These are phyloP conservation scores for Scedosporium minutisporum DNA, from an alignment of 2,329 filamentous ascomycete species.

Conservation along the genomic window DNA sequence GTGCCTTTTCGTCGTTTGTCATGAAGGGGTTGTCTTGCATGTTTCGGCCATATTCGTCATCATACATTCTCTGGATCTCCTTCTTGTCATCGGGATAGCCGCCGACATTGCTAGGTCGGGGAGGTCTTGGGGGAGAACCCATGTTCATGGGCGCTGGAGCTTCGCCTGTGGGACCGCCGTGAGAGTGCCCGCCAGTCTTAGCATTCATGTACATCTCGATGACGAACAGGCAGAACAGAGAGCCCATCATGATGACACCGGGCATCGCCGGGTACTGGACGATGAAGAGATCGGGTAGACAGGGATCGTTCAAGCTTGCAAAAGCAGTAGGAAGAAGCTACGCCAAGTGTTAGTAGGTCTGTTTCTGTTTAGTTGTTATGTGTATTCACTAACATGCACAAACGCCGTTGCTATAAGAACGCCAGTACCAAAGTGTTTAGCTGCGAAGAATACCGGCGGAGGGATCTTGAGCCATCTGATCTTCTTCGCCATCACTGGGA, in stretches of 20 bases:
- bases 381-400: conserved; percentile 46
- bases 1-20: conserved; percentile 17
- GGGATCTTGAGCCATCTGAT: conserved; percentile 49
- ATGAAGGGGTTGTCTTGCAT: conserved; percentile 14
- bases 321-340: conserved; percentile 52
- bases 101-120: conserved; percentile 18
- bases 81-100: conserved; percentile 32
- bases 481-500: conserved; percentile 44
- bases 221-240: conserved; percentile 52
- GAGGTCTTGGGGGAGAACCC: conserved; percentile 20
- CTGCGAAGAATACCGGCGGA: conserved; percentile 47
- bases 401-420: conserved; percentile 66
- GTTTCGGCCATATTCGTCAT: conserved; percentile 19
- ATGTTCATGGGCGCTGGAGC: not conserved
- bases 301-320: conserved; percentile 37
- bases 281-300: conserved; percentile 50
- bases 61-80: conserved; percentile 28
- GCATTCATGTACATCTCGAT: conserved; percentile 52
- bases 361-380: not conserved
- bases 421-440: conserved; percentile 60
- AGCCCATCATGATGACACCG: conserved; percentile 55
- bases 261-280: conserved; percentile 51
- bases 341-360: conserved; percentile 4
- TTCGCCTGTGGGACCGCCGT: conserved; percentile 43
- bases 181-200: conserved; percentile 49